Conservation (phyloP, 2,329 filamentous ascomycete species). For the Xylariales sp. region DNA sequence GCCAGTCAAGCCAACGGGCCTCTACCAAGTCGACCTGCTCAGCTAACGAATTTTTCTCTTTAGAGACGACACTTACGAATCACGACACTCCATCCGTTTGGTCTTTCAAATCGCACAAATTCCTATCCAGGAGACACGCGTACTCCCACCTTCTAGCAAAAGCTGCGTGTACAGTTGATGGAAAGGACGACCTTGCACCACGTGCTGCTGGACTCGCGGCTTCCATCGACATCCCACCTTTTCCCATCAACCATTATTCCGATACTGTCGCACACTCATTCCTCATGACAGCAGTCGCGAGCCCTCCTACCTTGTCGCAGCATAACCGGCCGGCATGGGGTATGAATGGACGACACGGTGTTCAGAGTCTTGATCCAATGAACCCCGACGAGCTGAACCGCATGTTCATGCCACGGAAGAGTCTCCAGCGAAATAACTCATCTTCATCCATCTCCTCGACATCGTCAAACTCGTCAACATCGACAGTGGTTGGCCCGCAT, state of each 20-base stretch:
- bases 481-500: conserved; percentile 59
- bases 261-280: conserved; percentile 12
- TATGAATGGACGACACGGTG: conserved; percentile 44
- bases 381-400: conserved; percentile 79
- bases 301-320: conserved; percentile 58
- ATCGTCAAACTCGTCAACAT: conserved; percentile 53
- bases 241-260: no score
- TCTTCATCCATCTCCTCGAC: conserved; percentile 77
- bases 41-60: neutral
- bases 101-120: no score
- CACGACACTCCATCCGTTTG: neutral
- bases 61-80: conserved; percentile 1
- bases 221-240: neutral
- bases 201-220: neutral
- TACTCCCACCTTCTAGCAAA: neutral
- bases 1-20: conserved; percentile 1
- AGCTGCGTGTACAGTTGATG: conserved; percentile 4
- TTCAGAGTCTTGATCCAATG: conserved; percentile 57
- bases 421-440: conserved; percentile 80
- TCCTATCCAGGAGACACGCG: no score
- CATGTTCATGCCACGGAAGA: conserved; percentile 88
- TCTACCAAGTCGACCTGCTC: neutral
- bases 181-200: conserved; percentile 2
- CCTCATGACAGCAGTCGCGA: conserved; percentile 66
- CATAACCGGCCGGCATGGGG: conserved; percentile 63